A percentile compares a stretch with the other conserved stretches of the same genome.
These are phyloP conservation scores for Sphagnum tenellum DNA, from an alignment of 225 moss, liverwort and hornwort genomes.

Conservation along the genomic window DNA sequence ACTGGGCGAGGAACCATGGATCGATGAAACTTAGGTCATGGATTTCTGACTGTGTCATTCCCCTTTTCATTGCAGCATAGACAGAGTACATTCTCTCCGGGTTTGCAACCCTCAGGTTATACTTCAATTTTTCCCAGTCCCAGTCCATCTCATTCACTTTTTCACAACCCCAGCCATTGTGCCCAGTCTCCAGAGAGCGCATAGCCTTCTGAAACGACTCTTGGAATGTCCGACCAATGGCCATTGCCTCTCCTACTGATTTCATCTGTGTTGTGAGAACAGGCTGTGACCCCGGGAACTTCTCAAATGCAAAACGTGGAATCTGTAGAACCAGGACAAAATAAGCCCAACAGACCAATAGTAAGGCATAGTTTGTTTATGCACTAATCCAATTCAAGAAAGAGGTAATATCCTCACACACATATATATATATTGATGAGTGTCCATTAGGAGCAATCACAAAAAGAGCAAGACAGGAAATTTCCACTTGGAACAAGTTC, in stretches of 20 bases:
- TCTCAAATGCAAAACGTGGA: slow-evolving; percentile 96
- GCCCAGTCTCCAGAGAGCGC: slow-evolving; percentile 93
- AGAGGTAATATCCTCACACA: too few species aligned
- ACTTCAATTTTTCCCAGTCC: slow-evolving; percentile 82
- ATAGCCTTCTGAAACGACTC: slow-evolving; percentile 96
- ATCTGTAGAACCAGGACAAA: slow-evolving; percentile 32
- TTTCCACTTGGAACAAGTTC: too few species aligned
- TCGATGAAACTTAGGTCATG: slow-evolving; percentile 81
- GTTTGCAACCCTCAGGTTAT: slow-evolving; percentile 75
- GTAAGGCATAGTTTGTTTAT: too few species aligned
- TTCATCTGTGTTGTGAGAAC: slow-evolving; percentile 94
- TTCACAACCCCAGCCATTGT: slow-evolving; percentile 94
- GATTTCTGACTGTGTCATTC: slow-evolving; percentile 72
- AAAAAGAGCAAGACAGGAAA: too few species aligned
- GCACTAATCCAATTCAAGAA: too few species aligned
- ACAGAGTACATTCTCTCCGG: slow-evolving; percentile 86
- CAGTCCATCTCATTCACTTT: slow-evolving; percentile 82
- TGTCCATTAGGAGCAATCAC: too few species aligned
- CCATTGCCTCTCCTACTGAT: slow-evolving; percentile 98
- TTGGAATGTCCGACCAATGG: slow-evolving; percentile 87
- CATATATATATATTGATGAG: too few species aligned
- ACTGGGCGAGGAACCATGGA: slow-evolving; percentile 94
- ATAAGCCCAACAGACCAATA: too few species aligned
- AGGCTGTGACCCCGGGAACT: slow-evolving; percentile 90
- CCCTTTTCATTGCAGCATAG: slow-evolving; percentile 89